Base-by-base conservation (phyloP, 2,329 filamentous ascomycete species). In the Cladosporium halotolerans region DNA sequence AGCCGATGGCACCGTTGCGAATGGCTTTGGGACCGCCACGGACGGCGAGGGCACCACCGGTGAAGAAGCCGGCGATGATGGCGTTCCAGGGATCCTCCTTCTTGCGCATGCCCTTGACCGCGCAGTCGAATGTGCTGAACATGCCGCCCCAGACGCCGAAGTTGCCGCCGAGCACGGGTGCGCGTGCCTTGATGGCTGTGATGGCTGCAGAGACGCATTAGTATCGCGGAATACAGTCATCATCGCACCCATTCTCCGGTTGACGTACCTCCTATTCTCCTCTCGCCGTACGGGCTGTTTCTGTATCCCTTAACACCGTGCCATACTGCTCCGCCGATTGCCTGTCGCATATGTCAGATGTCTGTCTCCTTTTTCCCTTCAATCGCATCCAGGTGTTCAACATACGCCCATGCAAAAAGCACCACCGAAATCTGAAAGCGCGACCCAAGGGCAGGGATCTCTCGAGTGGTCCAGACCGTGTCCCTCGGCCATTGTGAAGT, bases 61-160 rank as follows among this genome's bases (percentile, higher is more conserved):
- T 97, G 73, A 96, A 92, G 79, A 96, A 96, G 51, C 93, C 93
- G 40, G 92, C 93, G 63, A 92, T 95, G 70, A 99, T 97, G 66
- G 91, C 90, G 75, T 97, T 97, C 77, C 90, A 97, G 11, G 93
- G 90, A 70, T 97, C 93, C 73, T 99, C 93, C 84, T 96, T 97
- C 79, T 93, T 89, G 36, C 72, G 66, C 61, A 78, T 77, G 54
- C 92, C 92, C 79, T 97, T 99, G 58, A 96, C 88, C 18, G 91
- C 88, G 77, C 93, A 99, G 76, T 99, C 93, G 68, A 92, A 97
- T 57, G 89, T 95, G 64, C 85, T 89, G 79, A 97, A 97, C 54
- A 97, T 77, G 61, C 93, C 93, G 69, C 93, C 92, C 92, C 93
- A 97, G 54, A 95, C 89, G 65, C 92, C 92, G 66, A 97, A 99